A percentile compares a stretch with the other conserved stretches of the same genome.
phyloP scores from a whole-genome alignment of 345 rosid genomes.

The Microcos paniculata region DNA sequence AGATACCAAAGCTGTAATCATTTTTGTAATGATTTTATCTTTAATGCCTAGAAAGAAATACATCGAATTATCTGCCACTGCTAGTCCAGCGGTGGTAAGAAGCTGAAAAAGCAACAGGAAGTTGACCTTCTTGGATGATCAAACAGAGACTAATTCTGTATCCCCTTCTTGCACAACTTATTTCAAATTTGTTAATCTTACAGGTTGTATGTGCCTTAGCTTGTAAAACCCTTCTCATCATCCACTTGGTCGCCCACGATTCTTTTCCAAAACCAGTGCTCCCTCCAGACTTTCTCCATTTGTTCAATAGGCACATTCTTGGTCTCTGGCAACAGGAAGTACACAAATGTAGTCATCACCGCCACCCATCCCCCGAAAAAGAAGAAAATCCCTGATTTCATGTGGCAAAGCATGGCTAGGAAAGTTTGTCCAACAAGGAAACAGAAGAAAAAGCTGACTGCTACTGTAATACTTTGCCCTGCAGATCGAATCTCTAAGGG shows the following conservation, averaged over 20 bases:
- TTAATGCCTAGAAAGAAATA: no score
- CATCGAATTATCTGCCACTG: no score
- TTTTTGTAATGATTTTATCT: no score
- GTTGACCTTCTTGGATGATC: no score
- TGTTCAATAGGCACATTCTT: constrained; percentile 54
- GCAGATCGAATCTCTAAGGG: constrained; percentile 54
- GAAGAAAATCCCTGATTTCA: constrained; percentile 59
- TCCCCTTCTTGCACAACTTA: no score
- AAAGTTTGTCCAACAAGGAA: constrained; percentile 54
- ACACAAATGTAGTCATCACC: constrained; percentile 46
- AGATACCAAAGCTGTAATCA: no score
- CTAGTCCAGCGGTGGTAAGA: no score
- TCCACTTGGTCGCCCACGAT: constrained; percentile 13
- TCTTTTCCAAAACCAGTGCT: constrained; percentile 53
- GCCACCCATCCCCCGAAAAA: constrained; percentile 52
- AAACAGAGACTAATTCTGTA: no score
- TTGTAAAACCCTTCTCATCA: neutral
- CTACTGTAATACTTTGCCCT: constrained; percentile 59
- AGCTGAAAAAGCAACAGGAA: no score
- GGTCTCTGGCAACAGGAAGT: constrained; percentile 59
- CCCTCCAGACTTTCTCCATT: constrained; percentile 56
- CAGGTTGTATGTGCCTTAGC: no score
- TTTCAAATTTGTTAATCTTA: no score
- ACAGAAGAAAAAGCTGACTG: constrained; percentile 45
- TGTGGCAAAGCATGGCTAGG: constrained; percentile 53